Conservation (phyloP, 108 stramenopile species). For the Skeletonema marinoi region DNA sequence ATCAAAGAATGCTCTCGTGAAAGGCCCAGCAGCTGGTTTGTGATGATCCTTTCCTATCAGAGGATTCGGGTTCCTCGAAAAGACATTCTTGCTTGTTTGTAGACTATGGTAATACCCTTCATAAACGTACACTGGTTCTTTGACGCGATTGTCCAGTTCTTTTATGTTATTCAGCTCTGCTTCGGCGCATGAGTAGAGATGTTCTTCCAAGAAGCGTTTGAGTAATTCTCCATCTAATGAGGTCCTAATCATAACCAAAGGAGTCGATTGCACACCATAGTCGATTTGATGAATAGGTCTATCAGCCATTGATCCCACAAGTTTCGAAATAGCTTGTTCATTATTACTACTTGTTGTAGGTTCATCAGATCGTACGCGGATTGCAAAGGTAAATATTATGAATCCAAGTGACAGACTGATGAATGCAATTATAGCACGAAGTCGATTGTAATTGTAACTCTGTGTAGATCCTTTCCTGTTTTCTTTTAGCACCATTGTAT, state of each 20-base stretch:
- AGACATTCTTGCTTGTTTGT: conserved; percentile 12
- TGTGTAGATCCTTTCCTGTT: neutral
- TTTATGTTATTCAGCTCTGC: conserved; percentile 19
- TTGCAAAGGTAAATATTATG: neutral
- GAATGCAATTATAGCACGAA: neutral
- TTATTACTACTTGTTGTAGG: neutral
- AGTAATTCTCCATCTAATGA: conserved; percentile 20
- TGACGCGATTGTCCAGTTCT: conserved; percentile 32
- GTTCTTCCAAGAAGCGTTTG: conserved; percentile 23
- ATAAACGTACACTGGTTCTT: conserved; percentile 25
- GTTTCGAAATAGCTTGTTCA: neutral
- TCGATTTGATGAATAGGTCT: conserved; percentile 13
- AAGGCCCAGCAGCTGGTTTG: conserved; percentile 23
- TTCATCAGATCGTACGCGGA: neutral
- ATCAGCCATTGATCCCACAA: neutral
- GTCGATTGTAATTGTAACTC: neutral
- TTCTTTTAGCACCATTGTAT: neutral
- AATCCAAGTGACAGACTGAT: neutral
- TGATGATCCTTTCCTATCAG: conserved; percentile 29
- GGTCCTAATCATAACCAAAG: conserved; percentile 32
- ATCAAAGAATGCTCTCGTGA: conserved; percentile 31
- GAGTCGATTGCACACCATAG: conserved; percentile 29
- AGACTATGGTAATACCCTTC: conserved; percentile 37
- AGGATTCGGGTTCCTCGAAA: conserved; percentile 34
- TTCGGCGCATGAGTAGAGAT: conserved; percentile 26